Percentiles rank a stretch among this genome's conserved stretches.
Evolutionary conservation across 1,139 yeast genomes (phyloP).

Genomic region (Yamadazyma oceani): DNA sequence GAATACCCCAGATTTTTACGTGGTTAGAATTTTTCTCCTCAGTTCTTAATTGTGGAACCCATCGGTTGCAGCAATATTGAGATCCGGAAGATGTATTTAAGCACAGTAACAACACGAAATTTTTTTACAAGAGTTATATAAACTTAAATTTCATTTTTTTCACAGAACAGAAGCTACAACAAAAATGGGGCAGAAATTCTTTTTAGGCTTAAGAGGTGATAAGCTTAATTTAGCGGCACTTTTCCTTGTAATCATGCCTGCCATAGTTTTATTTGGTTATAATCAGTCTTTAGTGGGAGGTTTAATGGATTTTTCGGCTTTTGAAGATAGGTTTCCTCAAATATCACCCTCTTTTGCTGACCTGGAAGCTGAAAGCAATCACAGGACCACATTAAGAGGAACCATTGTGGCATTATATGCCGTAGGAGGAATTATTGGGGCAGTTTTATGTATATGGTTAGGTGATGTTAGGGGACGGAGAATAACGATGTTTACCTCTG

Average conservation of each 20-base stretch:
- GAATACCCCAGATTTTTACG: too few species aligned
- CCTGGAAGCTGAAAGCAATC: neutral
- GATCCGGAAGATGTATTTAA: neutral
- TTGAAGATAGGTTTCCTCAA: slow-evolving; percentile 38
- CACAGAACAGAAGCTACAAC: neutral
- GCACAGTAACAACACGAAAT: neutral
- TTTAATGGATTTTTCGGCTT: slow-evolving; percentile 38
- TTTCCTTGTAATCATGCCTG: neutral
- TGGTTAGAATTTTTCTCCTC: too few species aligned
- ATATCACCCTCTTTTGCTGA: slow-evolving; percentile 15
- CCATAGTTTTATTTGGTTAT: slow-evolving; percentile 39
- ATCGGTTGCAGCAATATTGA: too few species aligned
- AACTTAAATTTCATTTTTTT: neutral
- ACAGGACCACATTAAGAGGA: slow-evolving; percentile 33
- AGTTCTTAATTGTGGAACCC: too few species aligned
- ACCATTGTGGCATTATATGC: slow-evolving; percentile 37
- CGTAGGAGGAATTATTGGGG: slow-evolving; percentile 36
- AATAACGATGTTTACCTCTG: slow-evolving; percentile 31
- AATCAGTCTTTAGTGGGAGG: slow-evolving; percentile 54
- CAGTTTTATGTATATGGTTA: slow-evolving; percentile 33
- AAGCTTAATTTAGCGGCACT: slow-evolving; percentile 1
- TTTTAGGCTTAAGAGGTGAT: neutral
- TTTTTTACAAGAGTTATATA: neutral
- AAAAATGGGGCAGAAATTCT: neutral
- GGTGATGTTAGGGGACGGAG: slow-evolving; percentile 38